Evolutionary conservation across 345 rosid genomes (phyloP).

Genomic region (Melaleuca quinquenervia): DNA sequence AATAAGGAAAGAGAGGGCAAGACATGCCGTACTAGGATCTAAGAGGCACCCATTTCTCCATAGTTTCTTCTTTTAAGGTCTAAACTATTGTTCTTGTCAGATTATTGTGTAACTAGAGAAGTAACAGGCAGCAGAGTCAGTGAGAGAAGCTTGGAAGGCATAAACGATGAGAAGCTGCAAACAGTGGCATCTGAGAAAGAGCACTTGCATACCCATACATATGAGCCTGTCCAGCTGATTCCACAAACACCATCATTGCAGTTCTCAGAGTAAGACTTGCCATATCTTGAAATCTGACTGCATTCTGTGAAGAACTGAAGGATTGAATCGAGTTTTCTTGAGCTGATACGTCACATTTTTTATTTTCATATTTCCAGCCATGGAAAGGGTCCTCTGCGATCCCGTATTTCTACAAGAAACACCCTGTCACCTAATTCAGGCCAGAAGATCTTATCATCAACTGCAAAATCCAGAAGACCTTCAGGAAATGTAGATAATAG

Average conservation of each 20-base stretch:
- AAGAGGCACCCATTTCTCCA: not conserved
- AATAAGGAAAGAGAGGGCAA: no score
- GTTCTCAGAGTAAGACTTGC: slow-evolving; percentile 24
- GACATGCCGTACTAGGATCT: not conserved
- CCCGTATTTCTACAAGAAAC: slow-evolving; percentile 14
- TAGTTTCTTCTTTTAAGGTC: not conserved
- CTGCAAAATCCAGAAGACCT: slow-evolving; percentile 16
- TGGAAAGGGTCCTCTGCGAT: slow-evolving; percentile 24
- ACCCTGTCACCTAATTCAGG: slow-evolving; percentile 24
- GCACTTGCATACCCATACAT: slow-evolving; percentile 6
- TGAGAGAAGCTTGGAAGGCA: slow-evolving; percentile 3
- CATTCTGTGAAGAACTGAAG: not conserved
- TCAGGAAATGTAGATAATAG: slow-evolving; percentile 9
- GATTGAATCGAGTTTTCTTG: not conserved
- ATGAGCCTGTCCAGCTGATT: slow-evolving; percentile 14
- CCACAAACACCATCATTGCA: slow-evolving; percentile 43
- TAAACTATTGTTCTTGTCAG: slow-evolving; percentile 8
- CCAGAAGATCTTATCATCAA: slow-evolving; percentile 6
- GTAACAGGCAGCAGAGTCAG: slow-evolving; percentile 8
- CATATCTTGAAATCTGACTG: not conserved
- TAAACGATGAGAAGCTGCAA: slow-evolving; percentile 10
- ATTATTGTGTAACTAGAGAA: slow-evolving; percentile 19
- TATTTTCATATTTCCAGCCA: slow-evolving; percentile 14
- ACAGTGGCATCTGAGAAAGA: slow-evolving; percentile 9
- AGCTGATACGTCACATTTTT: not conserved